These are phyloP conservation scores for Hericium erinaceus DNA, from an alignment of 768 basidiomycete species.

Conservation along the genomic window DNA sequence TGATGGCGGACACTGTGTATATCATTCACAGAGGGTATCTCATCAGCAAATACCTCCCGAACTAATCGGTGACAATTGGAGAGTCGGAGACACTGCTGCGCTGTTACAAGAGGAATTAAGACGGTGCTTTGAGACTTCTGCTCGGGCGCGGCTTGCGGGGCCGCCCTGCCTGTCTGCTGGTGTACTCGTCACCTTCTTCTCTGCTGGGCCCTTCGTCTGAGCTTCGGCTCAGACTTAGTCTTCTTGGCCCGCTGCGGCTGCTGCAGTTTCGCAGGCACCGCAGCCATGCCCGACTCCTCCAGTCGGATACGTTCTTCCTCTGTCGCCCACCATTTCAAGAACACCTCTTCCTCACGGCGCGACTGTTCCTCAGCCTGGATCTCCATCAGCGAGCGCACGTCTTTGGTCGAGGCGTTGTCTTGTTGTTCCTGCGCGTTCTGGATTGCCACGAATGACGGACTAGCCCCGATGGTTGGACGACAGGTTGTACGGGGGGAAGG, in stretches of 20 bases:
- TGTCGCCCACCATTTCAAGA: constrained; percentile 81
- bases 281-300: constrained; percentile 27
- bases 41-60: no score
- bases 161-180: background rate
- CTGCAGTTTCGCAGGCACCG: background rate
- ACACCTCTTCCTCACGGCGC: constrained; percentile 37
- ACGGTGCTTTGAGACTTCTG: no score
- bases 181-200: background rate
- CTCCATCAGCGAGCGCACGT: constrained; percentile 59
- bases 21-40: no score
- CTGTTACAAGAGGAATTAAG: no score
- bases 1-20: no score
- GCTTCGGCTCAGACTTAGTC: background rate
- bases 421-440: constrained; percentile 69
- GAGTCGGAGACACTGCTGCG: no score
- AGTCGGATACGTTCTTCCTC: constrained; percentile 66
- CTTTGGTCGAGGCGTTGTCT: constrained; percentile 29
- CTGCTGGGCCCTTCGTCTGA: background rate
- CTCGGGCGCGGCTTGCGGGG: background rate
- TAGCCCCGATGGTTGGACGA: constrained; percentile 10
- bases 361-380: constrained; percentile 82
- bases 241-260: background rate
- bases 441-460: constrained; percentile 69
- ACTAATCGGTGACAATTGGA: no score
- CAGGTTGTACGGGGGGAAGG: constrained; percentile 33